phyloP scores from a whole-genome alignment of 2,329 filamentous ascomycete genomes.

The Alternaria gaisen region DNA sequence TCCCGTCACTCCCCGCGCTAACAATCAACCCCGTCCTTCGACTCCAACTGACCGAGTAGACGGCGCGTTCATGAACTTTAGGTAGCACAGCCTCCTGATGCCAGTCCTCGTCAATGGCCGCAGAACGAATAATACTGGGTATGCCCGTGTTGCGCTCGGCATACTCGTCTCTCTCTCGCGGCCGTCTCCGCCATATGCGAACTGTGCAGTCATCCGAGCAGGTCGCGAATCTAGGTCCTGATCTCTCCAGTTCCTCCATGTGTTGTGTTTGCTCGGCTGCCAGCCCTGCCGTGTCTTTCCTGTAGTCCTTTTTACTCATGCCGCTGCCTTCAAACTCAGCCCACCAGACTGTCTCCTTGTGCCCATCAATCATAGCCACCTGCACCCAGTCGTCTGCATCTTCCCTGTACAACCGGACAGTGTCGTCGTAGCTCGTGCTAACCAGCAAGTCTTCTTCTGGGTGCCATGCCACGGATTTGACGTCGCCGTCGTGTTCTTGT shows the following conservation, averaged over 20 bases:
- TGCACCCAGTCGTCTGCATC: constrained; percentile 95
- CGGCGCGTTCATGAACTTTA: constrained; percentile 75
- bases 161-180: constrained; percentile 59
- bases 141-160: constrained; percentile 66
- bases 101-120: constrained; percentile 82
- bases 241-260: constrained; percentile 50
- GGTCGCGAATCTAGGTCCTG: constrained; percentile 73
- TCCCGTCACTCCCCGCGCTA: constrained; percentile 82
- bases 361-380: constrained; percentile 80
- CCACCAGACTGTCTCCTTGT: constrained; percentile 89
- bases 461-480: constrained; percentile 94
- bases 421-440: constrained; percentile 94
- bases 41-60: constrained; percentile 90
- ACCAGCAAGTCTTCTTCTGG: constrained; percentile 81
- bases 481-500: constrained; percentile 93
- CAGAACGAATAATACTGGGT: constrained; percentile 87
- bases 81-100: constrained; percentile 79
- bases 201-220: constrained; percentile 85
- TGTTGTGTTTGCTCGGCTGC: constrained; percentile 47
- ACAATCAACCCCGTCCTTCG: constrained; percentile 77
- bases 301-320: constrained; percentile 40
- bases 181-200: constrained; percentile 77
- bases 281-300: constrained; percentile 31
- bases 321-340: constrained; percentile 70
- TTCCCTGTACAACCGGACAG: constrained; percentile 86